Conservation (phyloP, 176 grass and related monocot species). For the Alloteropsis semialata region DNA sequence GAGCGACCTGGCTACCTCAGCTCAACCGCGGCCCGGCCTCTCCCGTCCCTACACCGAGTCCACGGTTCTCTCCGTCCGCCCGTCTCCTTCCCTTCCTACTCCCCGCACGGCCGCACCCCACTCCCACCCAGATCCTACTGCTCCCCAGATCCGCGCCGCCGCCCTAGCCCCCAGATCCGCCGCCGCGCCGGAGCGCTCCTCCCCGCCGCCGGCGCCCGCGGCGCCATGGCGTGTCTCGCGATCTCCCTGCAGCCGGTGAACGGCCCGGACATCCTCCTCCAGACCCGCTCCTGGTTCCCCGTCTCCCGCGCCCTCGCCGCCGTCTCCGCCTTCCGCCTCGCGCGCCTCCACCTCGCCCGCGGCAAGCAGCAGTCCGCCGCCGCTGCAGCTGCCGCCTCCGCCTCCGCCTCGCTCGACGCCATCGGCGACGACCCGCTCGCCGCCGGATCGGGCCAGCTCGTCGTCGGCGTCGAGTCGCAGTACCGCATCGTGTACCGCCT, state of each 20-base stretch:
- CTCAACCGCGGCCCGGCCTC: not conserved
- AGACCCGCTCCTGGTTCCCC: constrained; percentile 95
- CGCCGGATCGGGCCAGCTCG: constrained; percentile 77
- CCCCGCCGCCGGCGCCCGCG: not conserved
- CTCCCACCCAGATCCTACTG: constrained; percentile 16
- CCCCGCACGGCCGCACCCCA: not conserved
- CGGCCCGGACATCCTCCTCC: constrained; percentile 91
- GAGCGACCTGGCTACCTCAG: no score
- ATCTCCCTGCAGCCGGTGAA: constrained; percentile 93
- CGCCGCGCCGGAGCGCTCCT: not conserved
- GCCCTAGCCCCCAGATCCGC: constrained; percentile 25
- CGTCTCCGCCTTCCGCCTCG: constrained; percentile 85
- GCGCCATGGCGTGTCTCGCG: constrained; percentile 85
- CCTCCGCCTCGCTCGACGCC: constrained; percentile 34
- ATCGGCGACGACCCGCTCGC: constrained; percentile 94
- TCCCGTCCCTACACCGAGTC: not conserved
- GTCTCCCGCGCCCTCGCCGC: constrained; percentile 93
- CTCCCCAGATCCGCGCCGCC: constrained; percentile 44
- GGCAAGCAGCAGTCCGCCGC: constrained; percentile 37
- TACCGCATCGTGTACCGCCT: constrained; percentile 96
- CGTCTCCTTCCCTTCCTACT: constrained; percentile 22
- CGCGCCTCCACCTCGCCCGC: constrained; percentile 71
- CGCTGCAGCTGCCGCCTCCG: not conserved
- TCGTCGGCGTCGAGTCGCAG: constrained; percentile 94
- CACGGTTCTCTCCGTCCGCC: constrained; percentile 4